Evolutionary conservation across 1,284 basidiomycete genomes (phyloP), one percentile per base, ranked within the genome.

Genomic region (Puccinia horiana): DNA sequence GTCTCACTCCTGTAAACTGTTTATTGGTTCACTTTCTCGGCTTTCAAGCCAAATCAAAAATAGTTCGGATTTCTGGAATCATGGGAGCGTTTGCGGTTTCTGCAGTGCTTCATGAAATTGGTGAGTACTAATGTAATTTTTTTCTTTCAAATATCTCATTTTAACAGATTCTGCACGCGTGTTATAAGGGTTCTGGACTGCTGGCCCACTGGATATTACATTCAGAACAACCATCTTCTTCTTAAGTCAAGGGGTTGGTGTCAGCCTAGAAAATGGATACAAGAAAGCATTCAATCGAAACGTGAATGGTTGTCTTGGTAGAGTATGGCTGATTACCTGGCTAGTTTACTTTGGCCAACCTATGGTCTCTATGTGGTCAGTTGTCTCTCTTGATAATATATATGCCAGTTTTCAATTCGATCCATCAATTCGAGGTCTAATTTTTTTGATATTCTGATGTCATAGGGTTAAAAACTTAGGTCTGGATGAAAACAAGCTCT

Each of bases 211-310:
- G 5, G 76, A 78, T 67, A 11, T 35, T 23, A 65, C 61, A 14
- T 78, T 78, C 32, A 61, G 35, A 67, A 78, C 83, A 8, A 63
- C 73, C 4, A 54, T 81, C 61, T 85, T 84, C 77, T 85, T 85
- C 47, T 76, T 85, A 70, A 56, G 76, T 2, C 83, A 84, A 67
- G 84, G 84, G 8, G 32, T 84, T 47, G 84, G 74, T 2, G 82
- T 84, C 47, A 54, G 84, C 18, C 65, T 84, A 61, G 84, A 85
- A 61, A 78, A 82, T 12, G 37, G 69, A 1, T 85, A 83, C 29
- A 73, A 70, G 65, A 47, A 76, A 0, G 0, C 83, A 11, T 83
- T 82, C 1, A 75, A 82, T 1, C 37, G 67, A 29, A 81, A 52
- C n/a, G 82, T 84, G 0, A 35, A 78, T 32, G 84, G 84, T 0